Evolutionary conservation across 768 basidiomycete species (phyloP).

Genomic region (Mycena capillaripes): DNA sequence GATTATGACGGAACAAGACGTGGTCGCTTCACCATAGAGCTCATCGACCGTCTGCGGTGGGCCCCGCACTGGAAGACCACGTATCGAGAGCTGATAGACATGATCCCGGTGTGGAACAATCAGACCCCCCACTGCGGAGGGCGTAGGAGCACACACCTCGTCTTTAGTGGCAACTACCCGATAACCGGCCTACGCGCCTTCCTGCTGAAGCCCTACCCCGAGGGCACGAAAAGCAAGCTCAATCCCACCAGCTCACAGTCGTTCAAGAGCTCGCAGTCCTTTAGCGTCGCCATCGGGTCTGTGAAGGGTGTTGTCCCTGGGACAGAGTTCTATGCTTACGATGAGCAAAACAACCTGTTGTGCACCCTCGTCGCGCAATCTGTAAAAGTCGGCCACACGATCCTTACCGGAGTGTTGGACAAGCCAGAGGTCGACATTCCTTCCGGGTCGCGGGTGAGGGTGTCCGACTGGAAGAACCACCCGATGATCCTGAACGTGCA

Average conservation of each 20-base stretch:
- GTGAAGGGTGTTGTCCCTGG: slow-evolving; percentile 17
- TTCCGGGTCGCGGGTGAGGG: background rate
- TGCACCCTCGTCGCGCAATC: slow-evolving; percentile 18
- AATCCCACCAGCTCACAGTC: background rate
- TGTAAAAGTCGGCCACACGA: background rate
- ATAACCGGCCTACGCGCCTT: background rate
- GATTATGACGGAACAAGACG: background rate
- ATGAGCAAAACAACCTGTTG: background rate
- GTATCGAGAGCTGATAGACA: slow-evolving; percentile 6
- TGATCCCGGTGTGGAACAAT: background rate
- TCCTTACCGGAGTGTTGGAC: background rate
- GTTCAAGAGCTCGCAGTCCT: background rate
- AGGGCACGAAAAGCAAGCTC: too few relatives aligned
- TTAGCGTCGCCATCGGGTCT: background rate
- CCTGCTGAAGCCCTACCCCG: background rate
- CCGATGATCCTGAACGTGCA: background rate
- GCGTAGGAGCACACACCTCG: background rate
- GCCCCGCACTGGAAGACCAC: background rate
- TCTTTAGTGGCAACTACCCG: slow-evolving; percentile 11
- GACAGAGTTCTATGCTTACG: slow-evolving; percentile 1
- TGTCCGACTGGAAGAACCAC: slow-evolving; percentile 7
- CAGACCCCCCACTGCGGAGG: slow-evolving; percentile 22
- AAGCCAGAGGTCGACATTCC: background rate
- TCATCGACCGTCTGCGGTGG: slow-evolving; percentile 6
- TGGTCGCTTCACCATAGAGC: slow-evolving; percentile 8